A percentile compares a stretch with the other conserved stretches of the same genome.
These are phyloP conservation scores for Diutina ranongensis DNA, from an alignment of 1,139 yeast genomes.

Conservation along the genomic window DNA sequence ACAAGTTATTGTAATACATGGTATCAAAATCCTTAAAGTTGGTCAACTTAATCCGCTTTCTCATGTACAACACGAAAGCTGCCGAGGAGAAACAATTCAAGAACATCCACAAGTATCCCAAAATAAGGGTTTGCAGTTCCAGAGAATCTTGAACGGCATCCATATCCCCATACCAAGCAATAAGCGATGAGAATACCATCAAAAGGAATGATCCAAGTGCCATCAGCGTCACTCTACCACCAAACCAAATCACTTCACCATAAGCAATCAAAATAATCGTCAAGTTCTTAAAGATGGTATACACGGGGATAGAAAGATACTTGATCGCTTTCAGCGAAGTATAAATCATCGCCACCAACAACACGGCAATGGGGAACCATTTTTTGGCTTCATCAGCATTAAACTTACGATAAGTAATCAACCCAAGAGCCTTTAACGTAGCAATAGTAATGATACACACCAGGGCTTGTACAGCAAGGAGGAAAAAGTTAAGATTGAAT, in stretches of 20 bases:
- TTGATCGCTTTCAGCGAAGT: slow-evolving; percentile 94
- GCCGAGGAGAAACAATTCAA: slow-evolving; percentile 91
- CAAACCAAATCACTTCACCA: slow-evolving; percentile 97
- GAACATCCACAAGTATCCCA: slow-evolving; percentile 96
- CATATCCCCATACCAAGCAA: slow-evolving; percentile 90
- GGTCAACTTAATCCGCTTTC: slow-evolving; percentile 94
- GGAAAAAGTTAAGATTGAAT: slow-evolving; percentile 85
- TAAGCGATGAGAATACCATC: slow-evolving; percentile 88
- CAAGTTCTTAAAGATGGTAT: slow-evolving; percentile 94
- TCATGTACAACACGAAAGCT: slow-evolving; percentile 84
- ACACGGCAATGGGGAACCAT: slow-evolving; percentile 87
- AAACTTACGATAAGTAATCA: slow-evolving; percentile 79
- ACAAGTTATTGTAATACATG: slow-evolving; percentile 92
- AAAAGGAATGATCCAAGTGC: slow-evolving; percentile 77
- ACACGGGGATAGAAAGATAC: slow-evolving; percentile 84
- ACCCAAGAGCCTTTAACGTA: slow-evolving; percentile 56
- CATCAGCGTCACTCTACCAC: slow-evolving; percentile 85
- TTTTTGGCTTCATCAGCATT: slow-evolving; percentile 83
- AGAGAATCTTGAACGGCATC: slow-evolving; percentile 20
- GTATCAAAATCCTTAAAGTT: slow-evolving; percentile 97
- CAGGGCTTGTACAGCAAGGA: slow-evolving; percentile 68
- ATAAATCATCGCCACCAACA: slow-evolving; percentile 89
- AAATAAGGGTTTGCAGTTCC: slow-evolving; percentile 37
- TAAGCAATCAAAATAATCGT: slow-evolving; percentile 94
- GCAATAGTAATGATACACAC: slow-evolving; percentile 74